Conservation (phyloP, 2,329 filamentous ascomycete genomes). For the Penicillium occitanis region DNA sequence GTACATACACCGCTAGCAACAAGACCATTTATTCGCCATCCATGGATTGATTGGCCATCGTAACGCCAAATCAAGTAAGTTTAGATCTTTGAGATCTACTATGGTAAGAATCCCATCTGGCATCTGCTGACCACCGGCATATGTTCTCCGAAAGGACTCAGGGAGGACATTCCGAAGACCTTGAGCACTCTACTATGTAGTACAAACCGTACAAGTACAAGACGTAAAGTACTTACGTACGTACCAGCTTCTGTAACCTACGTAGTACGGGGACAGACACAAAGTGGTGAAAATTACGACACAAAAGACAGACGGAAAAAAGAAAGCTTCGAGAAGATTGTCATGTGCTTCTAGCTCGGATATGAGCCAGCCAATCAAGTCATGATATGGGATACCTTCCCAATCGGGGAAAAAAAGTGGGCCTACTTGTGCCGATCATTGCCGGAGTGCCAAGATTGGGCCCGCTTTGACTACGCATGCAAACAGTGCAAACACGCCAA, state of each 20-base stretch:
- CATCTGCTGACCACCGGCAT: neutral
- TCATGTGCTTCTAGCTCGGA: slow-evolving; percentile 21
- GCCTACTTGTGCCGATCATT: neutral
- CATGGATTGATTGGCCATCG: neutral
- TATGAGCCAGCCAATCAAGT: neutral
- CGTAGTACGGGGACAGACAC: neutral
- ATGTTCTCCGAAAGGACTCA: neutral
- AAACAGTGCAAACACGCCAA: slow-evolving; percentile 17
- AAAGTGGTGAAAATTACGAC: neutral
- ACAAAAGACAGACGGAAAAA: neutral
- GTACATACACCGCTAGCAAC: neutral
- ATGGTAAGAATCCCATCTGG: neutral
- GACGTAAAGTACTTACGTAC: neutral
- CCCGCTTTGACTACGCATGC: neutral
- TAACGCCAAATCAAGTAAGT: neutral
- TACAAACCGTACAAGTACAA: neutral
- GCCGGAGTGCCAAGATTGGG: neutral
- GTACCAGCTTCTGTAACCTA: neutral
- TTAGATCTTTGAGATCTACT: neutral
- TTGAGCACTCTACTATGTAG: neutral
- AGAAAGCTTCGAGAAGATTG: slow-evolving; percentile 19
- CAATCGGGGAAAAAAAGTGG: neutral
- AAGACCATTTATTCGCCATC: neutral
- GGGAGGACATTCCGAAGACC: neutral
- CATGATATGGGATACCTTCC: neutral